phyloP scores from a whole-genome alignment of 208 protist genomes.

The Acanthamoeba sp. region DNA sequence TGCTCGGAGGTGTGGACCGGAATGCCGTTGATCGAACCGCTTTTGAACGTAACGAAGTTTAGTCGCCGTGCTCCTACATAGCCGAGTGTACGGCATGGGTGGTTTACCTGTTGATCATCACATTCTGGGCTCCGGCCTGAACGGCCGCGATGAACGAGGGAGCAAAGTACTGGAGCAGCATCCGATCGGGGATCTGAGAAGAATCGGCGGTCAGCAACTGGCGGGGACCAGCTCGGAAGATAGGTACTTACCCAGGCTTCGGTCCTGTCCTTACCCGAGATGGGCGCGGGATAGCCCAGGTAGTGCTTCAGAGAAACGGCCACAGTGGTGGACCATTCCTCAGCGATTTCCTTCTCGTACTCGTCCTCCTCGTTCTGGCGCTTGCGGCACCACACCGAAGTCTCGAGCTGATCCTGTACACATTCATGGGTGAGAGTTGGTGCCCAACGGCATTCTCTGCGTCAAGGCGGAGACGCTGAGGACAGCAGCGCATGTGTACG shows the following conservation, averaged over 20 bases:
- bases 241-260: constrained; percentile 73
- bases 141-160: constrained; percentile 75
- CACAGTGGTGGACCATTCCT: background rate
- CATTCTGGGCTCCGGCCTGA: constrained; percentile 72
- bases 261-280: constrained; percentile 81
- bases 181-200: constrained; percentile 79
- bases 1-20: constrained; percentile 77
- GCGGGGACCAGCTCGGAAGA: background rate
- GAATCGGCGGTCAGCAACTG: background rate
- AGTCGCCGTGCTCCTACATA: too few species aligned
- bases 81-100: too few species aligned
- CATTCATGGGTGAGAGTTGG: background rate
- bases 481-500: background rate
- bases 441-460: background rate
- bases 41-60: constrained; percentile 36
- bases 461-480: background rate
- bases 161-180: constrained; percentile 79
- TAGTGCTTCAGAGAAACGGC: constrained; percentile 80
- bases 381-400: constrained; percentile 14
- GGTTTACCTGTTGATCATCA: constrained; percentile 47
- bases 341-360: background rate
- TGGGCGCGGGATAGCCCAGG: constrained; percentile 79
- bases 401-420: background rate
- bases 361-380: background rate
- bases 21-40: constrained; percentile 81